Percentiles rank a stretch among this genome's conserved stretches.
phyloP scores from a whole-genome alignment of 768 basidiomycete genomes.

The Termitomyces sp. region DNA sequence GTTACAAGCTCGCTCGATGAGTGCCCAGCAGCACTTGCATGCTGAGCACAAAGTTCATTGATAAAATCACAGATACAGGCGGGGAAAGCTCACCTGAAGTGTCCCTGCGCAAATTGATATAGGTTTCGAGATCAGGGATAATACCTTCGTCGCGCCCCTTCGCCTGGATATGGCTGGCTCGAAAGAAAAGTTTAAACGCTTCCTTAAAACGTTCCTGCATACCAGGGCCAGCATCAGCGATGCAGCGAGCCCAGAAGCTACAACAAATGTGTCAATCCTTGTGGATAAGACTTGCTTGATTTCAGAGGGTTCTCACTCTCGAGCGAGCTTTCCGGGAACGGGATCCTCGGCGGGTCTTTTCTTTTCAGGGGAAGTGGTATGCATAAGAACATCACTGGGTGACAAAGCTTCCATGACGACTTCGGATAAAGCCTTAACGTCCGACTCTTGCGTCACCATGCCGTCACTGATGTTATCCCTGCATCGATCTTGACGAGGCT shows the following conservation, averaged over 20 bases:
- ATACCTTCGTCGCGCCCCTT: conserved; percentile 44
- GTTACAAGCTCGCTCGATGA: conserved; percentile 51
- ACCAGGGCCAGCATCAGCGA: conserved; percentile 49
- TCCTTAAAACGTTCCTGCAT: conserved; percentile 67
- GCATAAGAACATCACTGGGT: conserved; percentile 46
- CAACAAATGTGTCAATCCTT: conserved; percentile 5
- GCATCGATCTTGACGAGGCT: conserved; percentile 2
- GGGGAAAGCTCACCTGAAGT: conserved; percentile 46
- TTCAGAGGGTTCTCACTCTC: conserved; percentile 46
- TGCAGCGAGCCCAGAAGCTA: conserved; percentile 70
- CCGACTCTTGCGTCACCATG: conserved; percentile 62
- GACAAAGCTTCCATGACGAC: conserved; percentile 70
- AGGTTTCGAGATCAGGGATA: conserved; percentile 68
- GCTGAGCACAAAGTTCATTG: conserved; percentile 25
- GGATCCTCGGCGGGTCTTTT: conserved; percentile 30
- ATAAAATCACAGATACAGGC: not conserved
- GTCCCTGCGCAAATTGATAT: conserved; percentile 66
- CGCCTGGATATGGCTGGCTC: conserved; percentile 61
- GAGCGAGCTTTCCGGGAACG: conserved; percentile 58
- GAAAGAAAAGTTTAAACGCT: conserved; percentile 62
- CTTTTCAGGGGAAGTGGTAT: conserved; percentile 35
- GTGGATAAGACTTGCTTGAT: not conserved
- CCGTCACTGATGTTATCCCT: conserved; percentile 77
- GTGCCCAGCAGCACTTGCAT: conserved; percentile 71
- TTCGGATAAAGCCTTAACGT: conserved; percentile 49